Conservation (phyloP, 2,329 filamentous ascomycete species). For the Teratosphaeria epicoccoides region DNA sequence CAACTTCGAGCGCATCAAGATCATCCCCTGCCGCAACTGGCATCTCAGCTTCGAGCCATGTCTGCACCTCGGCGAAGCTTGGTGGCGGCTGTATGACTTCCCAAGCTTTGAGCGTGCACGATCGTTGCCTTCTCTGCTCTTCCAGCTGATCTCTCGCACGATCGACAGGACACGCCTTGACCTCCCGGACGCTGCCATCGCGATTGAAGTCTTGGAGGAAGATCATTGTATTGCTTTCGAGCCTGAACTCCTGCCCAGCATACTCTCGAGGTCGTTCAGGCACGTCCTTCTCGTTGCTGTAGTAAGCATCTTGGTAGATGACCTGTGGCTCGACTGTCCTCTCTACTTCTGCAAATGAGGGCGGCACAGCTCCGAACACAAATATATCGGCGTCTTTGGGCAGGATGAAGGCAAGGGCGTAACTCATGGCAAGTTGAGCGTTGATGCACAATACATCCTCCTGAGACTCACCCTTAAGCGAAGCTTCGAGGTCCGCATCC, state of each 20-base stretch:
- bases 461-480: background rate
- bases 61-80: conserved; percentile 53
- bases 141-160: conserved; percentile 40
- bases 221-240: conserved; percentile 64
- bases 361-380: conserved; percentile 32
- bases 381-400: conserved; percentile 15
- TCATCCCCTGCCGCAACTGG: conserved; percentile 9
- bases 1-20: conserved; percentile 16
- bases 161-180: conserved; percentile 46
- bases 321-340: conserved; percentile 54
- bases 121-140: conserved; percentile 43
- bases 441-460: background rate
- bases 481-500: background rate
- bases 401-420: conserved; percentile 10
- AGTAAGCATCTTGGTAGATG: conserved; percentile 77
- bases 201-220: conserved; percentile 63
- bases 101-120: conserved; percentile 62
- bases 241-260: conserved; percentile 72
- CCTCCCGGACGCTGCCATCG: conserved; percentile 42
- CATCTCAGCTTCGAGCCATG: conserved; percentile 49
- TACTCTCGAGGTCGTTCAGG: conserved; percentile 70
- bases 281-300: conserved; percentile 74
- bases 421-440: background rate
- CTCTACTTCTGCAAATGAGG: conserved; percentile 36
- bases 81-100: conserved; percentile 65